These are phyloP conservation scores for Nematocida major DNA, from an alignment of 371 early-diverging fungal genomes.

Conservation along the genomic window DNA sequence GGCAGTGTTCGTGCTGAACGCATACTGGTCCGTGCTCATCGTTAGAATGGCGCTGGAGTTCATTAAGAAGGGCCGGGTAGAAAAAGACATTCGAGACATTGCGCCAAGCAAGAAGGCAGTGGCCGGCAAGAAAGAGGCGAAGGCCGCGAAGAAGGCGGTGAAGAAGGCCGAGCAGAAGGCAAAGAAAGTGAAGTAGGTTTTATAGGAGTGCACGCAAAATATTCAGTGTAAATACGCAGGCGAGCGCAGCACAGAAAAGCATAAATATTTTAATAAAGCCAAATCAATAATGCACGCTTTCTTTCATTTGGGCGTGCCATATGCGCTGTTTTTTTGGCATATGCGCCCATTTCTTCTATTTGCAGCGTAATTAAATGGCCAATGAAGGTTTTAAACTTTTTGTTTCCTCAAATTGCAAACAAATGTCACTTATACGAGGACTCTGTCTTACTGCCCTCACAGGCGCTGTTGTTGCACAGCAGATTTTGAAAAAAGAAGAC, in stretches of 20 bases:
- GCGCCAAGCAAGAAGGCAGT: background rate
- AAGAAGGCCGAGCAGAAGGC: background rate
- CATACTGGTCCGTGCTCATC: slow-evolving; percentile 43
- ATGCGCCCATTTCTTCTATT: too few relatives aligned
- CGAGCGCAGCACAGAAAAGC: too few relatives aligned
- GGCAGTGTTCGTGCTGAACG: slow-evolving; percentile 38
- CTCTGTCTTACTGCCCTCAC: slow-evolving; percentile 5
- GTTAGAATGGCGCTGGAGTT: slow-evolving; percentile 40
- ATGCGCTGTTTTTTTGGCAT: too few relatives aligned
- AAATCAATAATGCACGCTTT: background rate
- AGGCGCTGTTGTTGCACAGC: slow-evolving; percentile 4
- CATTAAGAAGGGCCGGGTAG: slow-evolving; percentile 30
- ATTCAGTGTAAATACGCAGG: too few relatives aligned
- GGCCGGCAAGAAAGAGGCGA: background rate
- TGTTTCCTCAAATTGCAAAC: background rate
- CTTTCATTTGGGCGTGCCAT: background rate
- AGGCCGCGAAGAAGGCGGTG: background rate
- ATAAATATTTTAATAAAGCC: background rate
- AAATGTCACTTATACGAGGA: slow-evolving; percentile 11
- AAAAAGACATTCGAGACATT: slow-evolving; percentile 41
- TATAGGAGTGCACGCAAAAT: background rate
- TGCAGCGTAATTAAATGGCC: too few relatives aligned
- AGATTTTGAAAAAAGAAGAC: background rate
- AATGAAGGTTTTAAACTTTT: too few relatives aligned
- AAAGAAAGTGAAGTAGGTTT: background rate